phyloP scores from a whole-genome alignment of 768 basidiomycete genomes.

The Dictyophora rubrovolvata region DNA sequence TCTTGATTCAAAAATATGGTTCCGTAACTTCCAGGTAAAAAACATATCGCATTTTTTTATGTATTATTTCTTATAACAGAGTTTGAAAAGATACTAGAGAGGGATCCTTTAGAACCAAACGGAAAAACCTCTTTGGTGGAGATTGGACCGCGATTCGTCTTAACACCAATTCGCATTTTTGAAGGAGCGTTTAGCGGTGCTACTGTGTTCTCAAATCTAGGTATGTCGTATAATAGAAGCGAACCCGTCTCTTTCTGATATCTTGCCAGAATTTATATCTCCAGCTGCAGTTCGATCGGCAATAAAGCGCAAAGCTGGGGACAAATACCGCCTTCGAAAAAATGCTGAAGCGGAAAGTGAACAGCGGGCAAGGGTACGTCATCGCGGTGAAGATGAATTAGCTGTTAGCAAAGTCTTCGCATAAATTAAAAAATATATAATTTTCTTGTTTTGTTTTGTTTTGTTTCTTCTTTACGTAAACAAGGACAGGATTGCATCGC shows the following conservation, averaged over 20 bases:
- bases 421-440: conserved; percentile 22
- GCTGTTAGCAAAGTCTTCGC: conserved; percentile 86
- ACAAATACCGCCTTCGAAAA: conserved; percentile 76
- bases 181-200: conserved; percentile 95
- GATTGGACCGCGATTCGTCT: conserved; percentile 94
- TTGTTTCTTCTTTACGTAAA: not conserved
- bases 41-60: conserved; percentile 7
- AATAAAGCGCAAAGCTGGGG: conserved; percentile 60
- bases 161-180: conserved; percentile 96
- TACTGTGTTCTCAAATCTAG: conserved; percentile 92
- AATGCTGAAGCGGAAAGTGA: conserved; percentile 59
- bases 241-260: not conserved
- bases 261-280: conserved; percentile 73
- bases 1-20: conserved; percentile 96
- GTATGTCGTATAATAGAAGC: conserved; percentile 30
- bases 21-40: conserved; percentile 92
- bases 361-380: conserved; percentile 52
- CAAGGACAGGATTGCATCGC: no score
- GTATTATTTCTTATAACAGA: not conserved
- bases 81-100: conserved; percentile 70
- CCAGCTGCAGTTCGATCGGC: conserved; percentile 72
- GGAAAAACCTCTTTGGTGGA: conserved; percentile 85
- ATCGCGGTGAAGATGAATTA: conserved; percentile 64
- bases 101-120: conserved; percentile 82
- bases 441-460: no score